Conservation (phyloP, 805 yeast species). For the Brettanomyces anomalus region DNA sequence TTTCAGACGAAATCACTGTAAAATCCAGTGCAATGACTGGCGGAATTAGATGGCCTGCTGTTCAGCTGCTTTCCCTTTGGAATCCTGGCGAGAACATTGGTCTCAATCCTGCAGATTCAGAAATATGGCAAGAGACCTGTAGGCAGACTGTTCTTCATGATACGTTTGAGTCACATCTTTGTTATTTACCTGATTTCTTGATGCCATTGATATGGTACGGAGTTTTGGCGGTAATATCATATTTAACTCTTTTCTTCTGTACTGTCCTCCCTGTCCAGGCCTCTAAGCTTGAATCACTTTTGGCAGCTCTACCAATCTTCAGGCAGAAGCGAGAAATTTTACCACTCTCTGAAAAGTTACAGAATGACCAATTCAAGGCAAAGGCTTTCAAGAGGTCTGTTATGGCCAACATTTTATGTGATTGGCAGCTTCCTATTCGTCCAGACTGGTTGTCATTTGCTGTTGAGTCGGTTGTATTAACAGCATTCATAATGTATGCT, state of each 20-base stretch:
- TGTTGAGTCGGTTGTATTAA: background rate
- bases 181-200: slow-evolving; percentile 23
- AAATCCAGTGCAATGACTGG: slow-evolving; percentile 90
- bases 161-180: slow-evolving; percentile 20
- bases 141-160: slow-evolving; percentile 17
- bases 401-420: background rate
- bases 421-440: slow-evolving; percentile 1
- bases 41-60: slow-evolving; percentile 81
- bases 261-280: slow-evolving; percentile 8
- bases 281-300: slow-evolving; percentile 16
- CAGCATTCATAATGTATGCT: background rate
- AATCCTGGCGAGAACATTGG: slow-evolving; percentile 14
- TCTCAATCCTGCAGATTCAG: background rate
- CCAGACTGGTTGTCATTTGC: background rate
- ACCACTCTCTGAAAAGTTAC: background rate
- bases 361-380: background rate
- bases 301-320: background rate
- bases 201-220: slow-evolving; percentile 15
- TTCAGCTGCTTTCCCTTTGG: slow-evolving; percentile 66
- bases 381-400: background rate
- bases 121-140: slow-evolving; percentile 7
- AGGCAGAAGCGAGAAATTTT: background rate
- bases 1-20: slow-evolving; percentile 70
- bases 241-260: slow-evolving; percentile 15
- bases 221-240: slow-evolving; percentile 6